Conservation (phyloP, 306 rosid genomes). For the Hippophae tibetana region DNA sequence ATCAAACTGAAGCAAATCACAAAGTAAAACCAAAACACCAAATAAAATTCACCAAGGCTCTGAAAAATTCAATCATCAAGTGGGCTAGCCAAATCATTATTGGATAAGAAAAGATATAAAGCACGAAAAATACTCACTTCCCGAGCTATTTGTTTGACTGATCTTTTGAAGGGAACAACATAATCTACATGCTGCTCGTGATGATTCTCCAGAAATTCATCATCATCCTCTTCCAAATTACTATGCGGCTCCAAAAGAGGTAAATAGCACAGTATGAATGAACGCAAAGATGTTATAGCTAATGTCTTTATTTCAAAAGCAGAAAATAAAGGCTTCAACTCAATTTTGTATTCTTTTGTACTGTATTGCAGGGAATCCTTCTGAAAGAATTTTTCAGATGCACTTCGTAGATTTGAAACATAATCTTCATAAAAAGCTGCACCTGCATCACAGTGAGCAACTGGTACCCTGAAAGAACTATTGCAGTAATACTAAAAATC, state of each 20-base stretch:
- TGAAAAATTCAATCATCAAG: too few relatives aligned
- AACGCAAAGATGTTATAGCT: slow-evolving; percentile 52
- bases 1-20: not conserved
- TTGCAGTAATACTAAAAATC: slow-evolving; percentile 20
- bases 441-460: slow-evolving; percentile 74
- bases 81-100: not conserved
- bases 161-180: slow-evolving; percentile 69
- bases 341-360: slow-evolving; percentile 48
- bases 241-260: slow-evolving; percentile 77
- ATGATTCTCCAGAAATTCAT: slow-evolving; percentile 40
- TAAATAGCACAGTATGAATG: slow-evolving; percentile 58
- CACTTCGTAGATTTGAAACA: slow-evolving; percentile 28
- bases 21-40: too few relatives aligned
- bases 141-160: slow-evolving; percentile 70
- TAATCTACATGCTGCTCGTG: slow-evolving; percentile 28
- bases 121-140: slow-evolving; percentile 45
- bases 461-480: slow-evolving; percentile 46
- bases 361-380: slow-evolving; percentile 37
- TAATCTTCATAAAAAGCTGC: slow-evolving; percentile 39
- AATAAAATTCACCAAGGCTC: too few relatives aligned
- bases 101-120: not conserved
- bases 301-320: slow-evolving; percentile 55
- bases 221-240: slow-evolving; percentile 60
- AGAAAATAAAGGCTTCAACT: slow-evolving; percentile 65
- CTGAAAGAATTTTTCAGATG: slow-evolving; percentile 39